Percentiles rank a stretch among this genome's conserved stretches.
Evolutionary conservation across 2,329 filamentous ascomycete genomes (phyloP).

Genomic region (Incumbomyces delicatus): DNA sequence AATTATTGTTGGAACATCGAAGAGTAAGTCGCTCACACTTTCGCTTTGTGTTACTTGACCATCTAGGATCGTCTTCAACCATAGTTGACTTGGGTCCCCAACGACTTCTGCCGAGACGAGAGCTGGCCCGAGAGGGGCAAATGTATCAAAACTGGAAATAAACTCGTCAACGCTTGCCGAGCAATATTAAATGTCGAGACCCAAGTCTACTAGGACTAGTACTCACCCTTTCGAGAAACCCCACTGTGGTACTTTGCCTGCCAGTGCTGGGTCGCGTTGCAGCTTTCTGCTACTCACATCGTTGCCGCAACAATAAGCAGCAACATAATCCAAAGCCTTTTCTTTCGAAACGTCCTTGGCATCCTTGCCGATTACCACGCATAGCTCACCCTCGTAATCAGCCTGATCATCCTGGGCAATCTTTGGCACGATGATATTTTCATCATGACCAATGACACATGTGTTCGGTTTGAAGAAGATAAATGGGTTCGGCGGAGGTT

Average conservation of each 20-base stretch:
- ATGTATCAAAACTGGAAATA: conserved; percentile 24
- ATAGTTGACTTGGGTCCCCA: conserved; percentile 23
- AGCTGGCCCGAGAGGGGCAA: conserved; percentile 34
- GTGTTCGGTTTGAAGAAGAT: conserved; percentile 33
- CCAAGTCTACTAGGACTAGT: no score
- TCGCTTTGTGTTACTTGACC: conserved; percentile 29
- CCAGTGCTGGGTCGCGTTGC: conserved; percentile 28
- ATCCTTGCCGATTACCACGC: conserved; percentile 27
- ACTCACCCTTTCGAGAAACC: conserved; percentile 28
- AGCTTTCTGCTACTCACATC: conserved; percentile 31
- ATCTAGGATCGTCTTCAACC: conserved; percentile 29
- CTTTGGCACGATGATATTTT: conserved; percentile 24
- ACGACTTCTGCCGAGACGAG: conserved; percentile 26
- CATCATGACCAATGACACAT: conserved; percentile 25
- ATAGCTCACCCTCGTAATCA: conserved; percentile 34
- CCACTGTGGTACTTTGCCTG: conserved; percentile 26
- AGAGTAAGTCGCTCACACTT: conserved; percentile 30
- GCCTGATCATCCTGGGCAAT: conserved; percentile 30
- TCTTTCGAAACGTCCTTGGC: conserved; percentile 28
- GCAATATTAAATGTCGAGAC: no score
- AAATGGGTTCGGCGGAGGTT: conserved; percentile 28
- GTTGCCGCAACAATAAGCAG: conserved; percentile 31
- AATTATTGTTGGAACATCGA: conserved; percentile 27
- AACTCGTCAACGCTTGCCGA: no score
- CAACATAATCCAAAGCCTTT: conserved; percentile 30